Base-by-base conservation (phyloP, 805 yeast genomes). In the Lachancea quebecensis region DNA sequence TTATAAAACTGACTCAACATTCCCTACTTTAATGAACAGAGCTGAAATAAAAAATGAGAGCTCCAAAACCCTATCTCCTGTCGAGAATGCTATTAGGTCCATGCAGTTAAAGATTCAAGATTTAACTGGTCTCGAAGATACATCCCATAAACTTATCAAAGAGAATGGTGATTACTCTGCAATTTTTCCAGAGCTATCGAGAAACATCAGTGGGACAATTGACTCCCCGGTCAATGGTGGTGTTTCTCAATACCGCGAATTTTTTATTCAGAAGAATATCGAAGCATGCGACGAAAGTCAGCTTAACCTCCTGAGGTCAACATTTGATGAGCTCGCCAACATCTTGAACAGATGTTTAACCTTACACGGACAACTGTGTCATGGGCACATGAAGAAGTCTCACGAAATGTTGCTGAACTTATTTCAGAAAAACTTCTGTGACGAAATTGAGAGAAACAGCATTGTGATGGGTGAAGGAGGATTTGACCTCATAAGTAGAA, bases 211-310 rank as follows among this genome's bases (percentile, higher is more conserved):
- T 2, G 96, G 96, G 36, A 85, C 96, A 0, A 90, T 89, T 44
- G 95, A 87, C 60, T 79, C 96, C 0, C 96, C 96, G 2, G 91
- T 88, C 5, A 88, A 88, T 60, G 96, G 96, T 31, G 96, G 96
- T 47, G 85, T 88, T 51, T 85, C 87, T 2, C 88, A 84, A 59
- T 88, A 85, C 65, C 73, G 90, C 45, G 75, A 75, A 2, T 86
- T 88, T 59, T 77, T 85, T 58, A 73, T 71, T 40, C 64, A 62
- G 7, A 55, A 59, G 21, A 55, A 55, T 25, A 54, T 58, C 10
- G 54, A 56, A 3, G 50, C 54, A 12, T 60, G 56, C 31, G 58
- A 63, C 29, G 43, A 45, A 1, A 53, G 57, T 35, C 72, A 69
- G 15, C 37, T 63, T 10, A 50, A 51, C 4, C 45, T 61, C 12